phyloP scores from a whole-genome alignment of 2,329 filamentous ascomycete species.

The Diplodia sapinea region DNA sequence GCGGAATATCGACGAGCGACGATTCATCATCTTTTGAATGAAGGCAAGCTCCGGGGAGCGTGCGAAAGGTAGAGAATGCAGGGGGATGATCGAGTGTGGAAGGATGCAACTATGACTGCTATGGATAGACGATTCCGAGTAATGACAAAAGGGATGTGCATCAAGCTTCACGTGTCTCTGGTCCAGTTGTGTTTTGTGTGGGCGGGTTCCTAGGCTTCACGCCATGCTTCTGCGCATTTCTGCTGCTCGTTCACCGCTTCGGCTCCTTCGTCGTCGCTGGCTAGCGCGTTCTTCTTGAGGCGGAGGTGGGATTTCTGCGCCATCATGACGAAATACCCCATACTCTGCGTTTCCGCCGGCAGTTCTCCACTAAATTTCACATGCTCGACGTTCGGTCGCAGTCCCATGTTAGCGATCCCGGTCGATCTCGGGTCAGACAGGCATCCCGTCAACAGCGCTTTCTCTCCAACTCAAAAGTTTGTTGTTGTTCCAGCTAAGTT shows the following conservation, averaged over 20 bases:
- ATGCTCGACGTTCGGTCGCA: slow-evolving; percentile 4
- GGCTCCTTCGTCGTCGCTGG: slow-evolving; percentile 4
- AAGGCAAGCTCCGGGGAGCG: slow-evolving; percentile 1
- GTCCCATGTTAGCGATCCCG: neutral
- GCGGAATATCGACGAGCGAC: slow-evolving; percentile 24
- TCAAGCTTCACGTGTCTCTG: slow-evolving; percentile 12
- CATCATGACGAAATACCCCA: slow-evolving; percentile 22
- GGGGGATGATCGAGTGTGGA: slow-evolving; percentile 10
- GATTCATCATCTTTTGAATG: slow-evolving; percentile 1
- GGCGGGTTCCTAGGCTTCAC: neutral
- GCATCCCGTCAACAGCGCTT: neutral
- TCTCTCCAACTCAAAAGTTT: neutral
- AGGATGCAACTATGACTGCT: slow-evolving; percentile 29
- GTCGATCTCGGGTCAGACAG: neutral
- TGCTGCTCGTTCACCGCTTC: slow-evolving; percentile 14
- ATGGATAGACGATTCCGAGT: slow-evolving; percentile 31
- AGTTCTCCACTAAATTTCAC: slow-evolving; percentile 16
- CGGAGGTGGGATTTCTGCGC: neutral
- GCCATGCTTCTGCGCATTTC: slow-evolving; percentile 6
- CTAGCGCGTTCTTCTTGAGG: slow-evolving; percentile 14
- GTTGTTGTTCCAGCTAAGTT: neutral
- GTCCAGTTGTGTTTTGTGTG: neutral
- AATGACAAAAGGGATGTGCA: slow-evolving; percentile 31
- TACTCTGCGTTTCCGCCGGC: slow-evolving; percentile 2
- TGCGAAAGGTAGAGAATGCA: slow-evolving; percentile 7